Percentiles rank a stretch among this genome's conserved stretches.
phyloP scores from a whole-genome alignment of 2,329 filamentous ascomycete species.

The Dendrostoma leiphaemia region DNA sequence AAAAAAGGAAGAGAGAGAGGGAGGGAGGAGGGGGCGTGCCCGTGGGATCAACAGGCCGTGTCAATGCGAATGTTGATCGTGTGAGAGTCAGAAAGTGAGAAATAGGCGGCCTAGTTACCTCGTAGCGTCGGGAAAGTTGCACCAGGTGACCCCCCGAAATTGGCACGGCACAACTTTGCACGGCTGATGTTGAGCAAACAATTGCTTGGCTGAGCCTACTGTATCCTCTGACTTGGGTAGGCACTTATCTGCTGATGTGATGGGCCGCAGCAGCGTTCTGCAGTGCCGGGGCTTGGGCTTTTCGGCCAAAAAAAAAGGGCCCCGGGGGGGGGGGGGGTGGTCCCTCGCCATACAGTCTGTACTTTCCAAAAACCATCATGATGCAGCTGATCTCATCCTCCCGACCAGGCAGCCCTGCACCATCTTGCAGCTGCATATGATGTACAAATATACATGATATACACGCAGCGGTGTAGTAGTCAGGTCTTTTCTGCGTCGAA shows the following conservation, averaged over 20 bases:
- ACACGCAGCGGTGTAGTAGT: too few relatives aligned
- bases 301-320: too few relatives aligned
- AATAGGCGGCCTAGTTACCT: background rate
- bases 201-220: background rate
- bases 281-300: too few relatives aligned
- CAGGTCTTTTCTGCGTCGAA: background rate
- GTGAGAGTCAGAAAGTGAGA: background rate
- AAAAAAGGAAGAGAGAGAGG: background rate
- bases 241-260: too few relatives aligned
- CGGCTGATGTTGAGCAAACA: background rate
- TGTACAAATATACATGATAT: too few relatives aligned
- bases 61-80: background rate
- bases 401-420: too few relatives aligned
- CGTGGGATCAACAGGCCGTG: constrained; percentile 9
- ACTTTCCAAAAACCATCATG: too few relatives aligned
- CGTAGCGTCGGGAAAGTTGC: constrained; percentile 1
- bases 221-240: too few relatives aligned
- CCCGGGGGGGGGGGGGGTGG: too few relatives aligned
- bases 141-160: constrained; percentile 14
- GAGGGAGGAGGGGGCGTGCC: background rate
- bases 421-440: constrained; percentile 1
- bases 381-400: too few relatives aligned
- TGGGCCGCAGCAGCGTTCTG: too few relatives aligned
- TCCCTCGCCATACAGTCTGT: too few relatives aligned
- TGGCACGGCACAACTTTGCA: background rate